These are phyloP conservation scores for Phytopythium montanum DNA, from an alignment of 352 stramenopile genomes.

Conservation along the genomic window DNA sequence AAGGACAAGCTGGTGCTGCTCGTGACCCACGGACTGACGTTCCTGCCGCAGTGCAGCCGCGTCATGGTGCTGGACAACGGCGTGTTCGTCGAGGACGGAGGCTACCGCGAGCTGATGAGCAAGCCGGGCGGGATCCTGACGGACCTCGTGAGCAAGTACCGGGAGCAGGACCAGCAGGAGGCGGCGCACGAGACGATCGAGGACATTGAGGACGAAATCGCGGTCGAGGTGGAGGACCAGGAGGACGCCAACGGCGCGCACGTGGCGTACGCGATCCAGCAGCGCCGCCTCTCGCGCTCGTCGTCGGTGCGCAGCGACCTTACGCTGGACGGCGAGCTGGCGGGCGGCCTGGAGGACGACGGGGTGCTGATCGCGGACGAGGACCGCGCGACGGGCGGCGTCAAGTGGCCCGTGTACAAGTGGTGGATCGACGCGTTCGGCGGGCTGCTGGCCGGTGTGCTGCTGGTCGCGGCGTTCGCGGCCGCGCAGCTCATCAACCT, in stretches of 20 bases:
- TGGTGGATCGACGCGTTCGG: conserved; percentile 69
- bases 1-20: conserved; percentile 84
- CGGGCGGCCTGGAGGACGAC: conserved; percentile 19
- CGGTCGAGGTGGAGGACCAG: conserved; percentile 36
- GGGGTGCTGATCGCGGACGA: conserved; percentile 62
- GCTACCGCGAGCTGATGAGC: conserved; percentile 72
- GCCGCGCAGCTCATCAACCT: conserved; percentile 45
- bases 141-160: conserved; percentile 56
- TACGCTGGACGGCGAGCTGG: conserved; percentile 32
- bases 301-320: conserved; percentile 55
- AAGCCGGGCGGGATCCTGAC: conserved; percentile 59
- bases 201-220: conserved; percentile 24
- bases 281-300: conserved; percentile 6
- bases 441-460: conserved; percentile 36
- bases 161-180: conserved; percentile 42
- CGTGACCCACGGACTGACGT: conserved; percentile 52
- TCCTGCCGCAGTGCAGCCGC: conserved; percentile 4
- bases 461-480: conserved; percentile 45
- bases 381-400: conserved; percentile 56
- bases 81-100: conserved; percentile 66
- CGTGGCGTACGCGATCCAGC: conserved; percentile 10
- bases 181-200: conserved; percentile 31
- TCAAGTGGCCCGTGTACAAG: conserved; percentile 62
- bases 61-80: conserved; percentile 27
- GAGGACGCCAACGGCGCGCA: conserved; percentile 25